Base-by-base conservation (phyloP, 2,329 filamentous ascomycete species). In the Cladosporium sp. region DNA sequence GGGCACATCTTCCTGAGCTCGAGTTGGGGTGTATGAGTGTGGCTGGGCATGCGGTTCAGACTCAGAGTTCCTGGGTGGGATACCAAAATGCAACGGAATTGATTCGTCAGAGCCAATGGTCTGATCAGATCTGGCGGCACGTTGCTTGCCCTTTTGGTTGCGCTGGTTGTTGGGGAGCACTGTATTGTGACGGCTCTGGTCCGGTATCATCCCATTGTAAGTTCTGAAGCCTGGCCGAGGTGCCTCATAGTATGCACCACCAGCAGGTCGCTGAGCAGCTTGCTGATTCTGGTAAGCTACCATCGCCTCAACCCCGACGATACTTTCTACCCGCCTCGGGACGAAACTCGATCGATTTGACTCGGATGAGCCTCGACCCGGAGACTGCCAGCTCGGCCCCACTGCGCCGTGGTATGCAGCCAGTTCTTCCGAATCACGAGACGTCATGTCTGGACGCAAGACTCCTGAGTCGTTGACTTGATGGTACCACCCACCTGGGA, bases 231-330 rank as follows among this genome's bases (percentile, higher is more conserved):
- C 52, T 49, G 25, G 58, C 19, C 25, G 59, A 30, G 51, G 58
- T 36, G 45, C 54, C 59, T 81, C 80, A 51, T 65, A 69, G 47
- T 61, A 65, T 17, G 76, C 75, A 34, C 76, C 78, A 58, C 77
- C 76, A 12, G 76, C 74, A 20, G 76, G 76, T 59, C 70, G 70
- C 61, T 80, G 74, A 36, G 70, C 67, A 57, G 75, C 67, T 69
- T 88, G 88, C 1, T 87, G 85, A 67, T 89, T 82, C 66, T 86
- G 82, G 69, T 92, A 90, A 68, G 90, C 88, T 63, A 82, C 82
- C 37, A 85, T 83, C 68, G 93, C 89, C 70, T 94, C 89, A 6
- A 88, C 86, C 5, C 63, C 67, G 84, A 95, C 89, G 67, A 93
- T 84, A 67, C 83, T 88, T 66, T 92, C 88, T 50, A 92, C 85